phyloP scores from a whole-genome alignment of 352 stramenopile genomes.

The Globisporangium splendens region DNA sequence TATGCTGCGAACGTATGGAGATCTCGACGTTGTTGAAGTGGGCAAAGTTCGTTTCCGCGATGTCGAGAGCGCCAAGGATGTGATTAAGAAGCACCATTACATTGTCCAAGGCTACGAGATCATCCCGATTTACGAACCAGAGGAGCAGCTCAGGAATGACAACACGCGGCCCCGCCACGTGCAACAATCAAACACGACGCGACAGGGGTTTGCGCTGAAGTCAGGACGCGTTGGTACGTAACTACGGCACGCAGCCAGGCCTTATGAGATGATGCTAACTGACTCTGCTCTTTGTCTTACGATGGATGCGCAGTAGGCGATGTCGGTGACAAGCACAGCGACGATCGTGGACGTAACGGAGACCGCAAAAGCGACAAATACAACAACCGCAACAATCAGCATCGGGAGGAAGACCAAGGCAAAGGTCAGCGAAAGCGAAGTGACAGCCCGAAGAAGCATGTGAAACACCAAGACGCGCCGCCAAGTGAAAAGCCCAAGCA shows the following conservation, averaged over 20 bases:
- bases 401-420: conserved; percentile 7
- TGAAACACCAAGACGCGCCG: conserved; percentile 19
- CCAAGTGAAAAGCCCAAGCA: conserved; percentile 6
- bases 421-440: conserved; percentile 13
- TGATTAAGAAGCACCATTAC: conserved; percentile 46
- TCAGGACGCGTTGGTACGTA: conserved; percentile 29
- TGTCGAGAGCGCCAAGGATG: conserved; percentile 53
- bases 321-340: conserved; percentile 17
- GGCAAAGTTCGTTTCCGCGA: conserved; percentile 55
- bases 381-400: neutral
- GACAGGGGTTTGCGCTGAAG: conserved; percentile 46
- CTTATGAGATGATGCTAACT: neutral
- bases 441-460: conserved; percentile 23
- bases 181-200: conserved; percentile 6
- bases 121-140: conserved; percentile 63
- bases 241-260: neutral
- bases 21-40: conserved; percentile 30
- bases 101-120: conserved; percentile 48
- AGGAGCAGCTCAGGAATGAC: conserved; percentile 58
- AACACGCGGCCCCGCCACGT: conserved; percentile 28
- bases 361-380: conserved; percentile 3
- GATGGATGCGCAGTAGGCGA: conserved; percentile 18
- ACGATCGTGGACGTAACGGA: conserved; percentile 13
- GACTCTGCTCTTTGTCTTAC: neutral
- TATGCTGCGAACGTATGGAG: conserved; percentile 42